Conservation (phyloP, 345 rosid genomes). For the Sonneratia caseolaris region DNA sequence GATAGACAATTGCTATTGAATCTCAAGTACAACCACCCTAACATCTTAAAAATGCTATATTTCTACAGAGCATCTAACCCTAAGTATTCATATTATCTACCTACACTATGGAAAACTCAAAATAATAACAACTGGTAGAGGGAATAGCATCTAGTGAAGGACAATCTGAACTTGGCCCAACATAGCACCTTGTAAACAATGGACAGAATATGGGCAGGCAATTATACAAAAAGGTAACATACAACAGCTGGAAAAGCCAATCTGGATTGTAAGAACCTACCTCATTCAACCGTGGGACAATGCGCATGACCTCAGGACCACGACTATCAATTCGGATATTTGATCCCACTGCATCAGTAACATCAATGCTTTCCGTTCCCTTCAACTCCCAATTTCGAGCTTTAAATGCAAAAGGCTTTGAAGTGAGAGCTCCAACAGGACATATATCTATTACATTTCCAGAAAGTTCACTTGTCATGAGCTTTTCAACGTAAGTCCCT, state of each 20-base stretch:
- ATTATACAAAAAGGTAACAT: not conserved
- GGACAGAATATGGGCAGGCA: not conserved
- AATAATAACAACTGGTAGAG: not conserved
- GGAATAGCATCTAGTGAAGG: not conserved
- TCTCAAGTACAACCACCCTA: not conserved
- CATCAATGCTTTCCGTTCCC: slow-evolving; percentile 93
- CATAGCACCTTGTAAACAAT: not conserved
- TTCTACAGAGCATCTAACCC: not conserved
- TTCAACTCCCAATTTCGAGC: slow-evolving; percentile 99
- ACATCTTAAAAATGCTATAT: not conserved
- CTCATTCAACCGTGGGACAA: slow-evolving; percentile 88
- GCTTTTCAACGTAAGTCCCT: slow-evolving; percentile 96
- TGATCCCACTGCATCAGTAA: slow-evolving; percentile 93
- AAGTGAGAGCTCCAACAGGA: slow-evolving; percentile 97
- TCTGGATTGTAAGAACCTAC: slow-evolving; percentile 20
- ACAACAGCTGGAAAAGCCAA: not conserved
- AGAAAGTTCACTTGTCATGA: slow-evolving; percentile 98
- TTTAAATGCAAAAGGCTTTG: slow-evolving; percentile 96
- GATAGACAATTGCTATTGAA: not conserved
- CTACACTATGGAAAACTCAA: not conserved
- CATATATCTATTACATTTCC: slow-evolving; percentile 98
- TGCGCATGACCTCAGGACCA: slow-evolving; percentile 98
- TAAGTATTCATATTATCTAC: not conserved
- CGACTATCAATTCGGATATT: slow-evolving; percentile 94
- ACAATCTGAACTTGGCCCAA: not conserved